These are phyloP conservation scores for Blastobotrys proliferans DNA, from an alignment of 1,139 yeast species.

Conservation along the genomic window DNA sequence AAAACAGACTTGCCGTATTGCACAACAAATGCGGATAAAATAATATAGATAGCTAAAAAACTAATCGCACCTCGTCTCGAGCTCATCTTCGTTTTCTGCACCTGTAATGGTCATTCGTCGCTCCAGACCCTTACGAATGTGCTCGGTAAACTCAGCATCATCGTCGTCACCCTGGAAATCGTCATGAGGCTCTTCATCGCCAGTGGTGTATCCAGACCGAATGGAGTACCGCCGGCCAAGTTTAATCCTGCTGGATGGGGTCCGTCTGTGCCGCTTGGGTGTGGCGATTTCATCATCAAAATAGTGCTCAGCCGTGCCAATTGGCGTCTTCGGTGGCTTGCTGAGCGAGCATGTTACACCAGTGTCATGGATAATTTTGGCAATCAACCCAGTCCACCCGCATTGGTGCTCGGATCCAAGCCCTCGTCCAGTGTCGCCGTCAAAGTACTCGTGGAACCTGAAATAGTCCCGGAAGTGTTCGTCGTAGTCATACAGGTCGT, in stretches of 20 bases:
- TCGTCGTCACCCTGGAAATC: constrained; percentile 11
- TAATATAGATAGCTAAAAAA: constrained; percentile 2
- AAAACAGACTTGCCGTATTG: constrained; percentile 1
- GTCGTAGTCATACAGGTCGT: constrained; percentile 56
- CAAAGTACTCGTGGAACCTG: constrained; percentile 85
- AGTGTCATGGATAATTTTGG: constrained; percentile 89
- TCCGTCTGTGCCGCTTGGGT: constrained; percentile 20
- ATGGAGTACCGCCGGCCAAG: constrained; percentile 23
- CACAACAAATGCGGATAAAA: neutral
- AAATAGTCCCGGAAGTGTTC: constrained; percentile 72
- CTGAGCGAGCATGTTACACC: constrained; percentile 50
- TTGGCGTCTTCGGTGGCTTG: constrained; percentile 34
- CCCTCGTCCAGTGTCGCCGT: constrained; percentile 95
- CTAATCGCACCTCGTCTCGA: constrained; percentile 15
- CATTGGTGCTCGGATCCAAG: constrained; percentile 94
- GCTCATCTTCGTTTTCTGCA: constrained; percentile 16
- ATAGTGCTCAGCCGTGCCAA: constrained; percentile 37
- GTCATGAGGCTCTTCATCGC: constrained; percentile 14
- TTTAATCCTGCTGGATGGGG: constrained; percentile 16
- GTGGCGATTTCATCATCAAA: constrained; percentile 35
- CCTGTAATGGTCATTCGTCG: constrained; percentile 14
- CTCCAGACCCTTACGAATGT: constrained; percentile 21
- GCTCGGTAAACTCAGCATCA: constrained; percentile 19
- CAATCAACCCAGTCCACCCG: constrained; percentile 96
- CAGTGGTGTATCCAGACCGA: constrained; percentile 17